Conservation (phyloP, 148 eudicot genomes). For the Rhododendron ferrugineum region DNA sequence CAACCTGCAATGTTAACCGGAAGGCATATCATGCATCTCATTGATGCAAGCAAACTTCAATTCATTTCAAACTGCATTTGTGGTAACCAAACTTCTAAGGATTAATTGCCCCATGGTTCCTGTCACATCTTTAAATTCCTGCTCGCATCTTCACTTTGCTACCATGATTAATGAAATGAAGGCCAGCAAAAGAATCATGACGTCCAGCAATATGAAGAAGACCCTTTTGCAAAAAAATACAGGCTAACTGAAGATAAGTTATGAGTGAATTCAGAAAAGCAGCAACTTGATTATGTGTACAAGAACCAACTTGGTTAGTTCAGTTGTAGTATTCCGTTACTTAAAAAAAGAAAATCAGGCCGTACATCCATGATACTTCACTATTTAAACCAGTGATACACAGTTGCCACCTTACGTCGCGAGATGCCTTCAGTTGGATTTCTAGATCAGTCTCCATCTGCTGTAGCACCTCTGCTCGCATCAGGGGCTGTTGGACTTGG, state of each 20-base stretch:
- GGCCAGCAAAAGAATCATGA: not conserved
- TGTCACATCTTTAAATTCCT: not conserved
- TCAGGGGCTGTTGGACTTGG: constrained; percentile 25
- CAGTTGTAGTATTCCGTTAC: not conserved
- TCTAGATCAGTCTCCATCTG: constrained; percentile 49
- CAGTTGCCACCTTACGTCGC: constrained; percentile 86
- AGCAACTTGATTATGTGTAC: not conserved
- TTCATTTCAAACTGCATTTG: not conserved
- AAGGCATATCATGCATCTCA: constrained; percentile 20
- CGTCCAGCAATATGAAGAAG: not conserved
- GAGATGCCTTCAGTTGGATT: constrained; percentile 91
- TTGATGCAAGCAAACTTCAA: not conserved
- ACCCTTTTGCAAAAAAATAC: not conserved
- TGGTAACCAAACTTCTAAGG: not conserved
- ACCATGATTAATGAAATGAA: not conserved
- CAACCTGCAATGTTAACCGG: constrained; percentile 47
- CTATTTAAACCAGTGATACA: constrained; percentile 33
- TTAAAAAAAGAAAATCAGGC: constrained; percentile 2
- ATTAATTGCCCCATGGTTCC: not conserved
- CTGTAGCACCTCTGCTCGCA: constrained; percentile 32
- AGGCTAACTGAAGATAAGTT: not conserved
- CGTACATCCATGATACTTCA: constrained; percentile 6
- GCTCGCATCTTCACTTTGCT: not conserved
- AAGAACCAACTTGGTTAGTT: not conserved
- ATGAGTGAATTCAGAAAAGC: not conserved